A percentile compares a stretch with the other conserved stretches of the same genome.
Conservation (phyloP, 2,329 filamentous ascomycete genomes). For the Colletotrichum orbiculare region DNA sequence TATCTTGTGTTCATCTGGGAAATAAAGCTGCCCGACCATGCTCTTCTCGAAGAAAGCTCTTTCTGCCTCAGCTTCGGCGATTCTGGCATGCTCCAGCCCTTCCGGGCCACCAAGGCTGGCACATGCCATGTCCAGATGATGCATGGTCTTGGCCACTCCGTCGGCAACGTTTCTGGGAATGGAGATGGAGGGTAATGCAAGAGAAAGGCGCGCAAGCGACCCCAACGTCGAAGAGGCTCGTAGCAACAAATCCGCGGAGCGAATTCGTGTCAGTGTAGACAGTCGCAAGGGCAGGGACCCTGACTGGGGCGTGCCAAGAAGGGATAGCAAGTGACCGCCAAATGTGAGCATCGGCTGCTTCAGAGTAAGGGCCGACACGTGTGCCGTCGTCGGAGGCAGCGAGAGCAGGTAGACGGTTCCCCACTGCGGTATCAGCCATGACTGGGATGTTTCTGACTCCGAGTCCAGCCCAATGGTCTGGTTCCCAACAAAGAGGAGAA, state of each 20-base stretch:
- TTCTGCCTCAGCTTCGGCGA: conserved; percentile 90
- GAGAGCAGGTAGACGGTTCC: conserved; percentile 75
- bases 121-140: conserved; percentile 82
- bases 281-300: conserved; percentile 88
- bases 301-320: conserved; percentile 85
- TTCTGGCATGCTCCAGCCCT: conserved; percentile 82
- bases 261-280: conserved; percentile 85
- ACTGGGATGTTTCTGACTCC: conserved; percentile 63
- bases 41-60: conserved; percentile 98
- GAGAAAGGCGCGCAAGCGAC: conserved; percentile 87
- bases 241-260: conserved; percentile 84
- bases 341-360: conserved; percentile 89
- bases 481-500: conserved; percentile 89
- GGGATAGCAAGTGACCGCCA: conserved; percentile 86
- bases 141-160: conserved; percentile 83
- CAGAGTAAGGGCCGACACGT: conserved; percentile 74
- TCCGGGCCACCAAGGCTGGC: conserved; percentile 72
- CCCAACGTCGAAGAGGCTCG: conserved; percentile 94
- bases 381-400: conserved; percentile 53
- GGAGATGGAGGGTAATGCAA: conserved; percentile 87
- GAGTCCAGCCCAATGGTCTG: conserved; percentile 71
- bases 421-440: conserved; percentile 97
- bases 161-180: conserved; percentile 90
- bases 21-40: conserved; percentile 99
- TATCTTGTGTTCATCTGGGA: conserved; percentile 97